Conservation (phyloP, 805 yeast genomes). For the Debaryomyces hansenii region DNA sequence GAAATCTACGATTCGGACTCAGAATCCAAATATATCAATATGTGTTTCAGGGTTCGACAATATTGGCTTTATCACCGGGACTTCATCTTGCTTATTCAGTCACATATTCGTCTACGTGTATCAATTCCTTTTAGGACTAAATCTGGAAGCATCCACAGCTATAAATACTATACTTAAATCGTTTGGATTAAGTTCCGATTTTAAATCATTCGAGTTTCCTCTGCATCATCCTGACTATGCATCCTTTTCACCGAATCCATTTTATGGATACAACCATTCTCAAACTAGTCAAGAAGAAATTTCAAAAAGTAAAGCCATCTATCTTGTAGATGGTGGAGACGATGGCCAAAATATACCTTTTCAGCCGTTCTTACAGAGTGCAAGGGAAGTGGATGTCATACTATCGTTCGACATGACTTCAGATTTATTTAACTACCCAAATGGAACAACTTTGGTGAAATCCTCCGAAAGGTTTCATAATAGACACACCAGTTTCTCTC, state of each 20-base stretch:
- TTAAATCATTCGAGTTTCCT: constrained; percentile 23
- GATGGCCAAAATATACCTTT: constrained; percentile 51
- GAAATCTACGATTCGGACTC: constrained; percentile 22
- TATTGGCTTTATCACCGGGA: constrained; percentile 58
- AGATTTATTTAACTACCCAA: constrained; percentile 55
- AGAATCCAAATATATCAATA: constrained; percentile 21
- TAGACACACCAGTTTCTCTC: constrained; percentile 1
- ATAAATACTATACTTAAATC: constrained; percentile 37
- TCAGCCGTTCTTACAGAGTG: constrained; percentile 39
- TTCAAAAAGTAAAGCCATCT: constrained; percentile 21
- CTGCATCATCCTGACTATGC: constrained; percentile 57
- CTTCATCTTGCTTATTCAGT: constrained; percentile 65
- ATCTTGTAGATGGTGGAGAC: constrained; percentile 49
- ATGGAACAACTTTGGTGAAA: constrained; percentile 52
- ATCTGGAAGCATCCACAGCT: constrained; percentile 31
- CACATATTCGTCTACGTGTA: constrained; percentile 51
- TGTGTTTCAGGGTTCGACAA: constrained; percentile 60
- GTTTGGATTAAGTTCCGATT: constrained; percentile 43
- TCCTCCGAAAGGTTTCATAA: constrained; percentile 36
- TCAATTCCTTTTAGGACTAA: constrained; percentile 32
- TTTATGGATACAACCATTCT: constrained; percentile 29
- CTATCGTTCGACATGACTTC: constrained; percentile 49
- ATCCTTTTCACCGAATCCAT: constrained; percentile 62
- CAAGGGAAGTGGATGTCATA: constrained; percentile 38
- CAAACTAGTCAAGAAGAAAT: constrained; percentile 3